Evolutionary conservation across 257 asterid species (phyloP), one percentile per base, ranked within the genome.

Genomic region (Rauvolfia tetraphylla): DNA sequence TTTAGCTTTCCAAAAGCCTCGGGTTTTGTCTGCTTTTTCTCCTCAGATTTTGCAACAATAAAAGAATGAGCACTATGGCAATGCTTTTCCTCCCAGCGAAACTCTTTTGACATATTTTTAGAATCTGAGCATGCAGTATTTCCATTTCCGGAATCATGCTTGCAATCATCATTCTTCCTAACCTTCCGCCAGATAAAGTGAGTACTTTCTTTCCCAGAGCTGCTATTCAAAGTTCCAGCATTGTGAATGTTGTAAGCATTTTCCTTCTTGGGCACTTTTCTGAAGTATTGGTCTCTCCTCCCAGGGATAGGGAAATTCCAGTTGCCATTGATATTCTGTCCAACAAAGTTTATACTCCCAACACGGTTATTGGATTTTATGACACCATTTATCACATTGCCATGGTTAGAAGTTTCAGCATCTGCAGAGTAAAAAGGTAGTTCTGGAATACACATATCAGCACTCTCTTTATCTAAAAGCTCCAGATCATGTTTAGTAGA

Each of bases 131-230:
- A 9, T 41, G 34, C 76, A 15, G 68, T 23, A 70, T 72, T 76
- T 22, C 39, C 25, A 46, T 1, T 46, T 12, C 51, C 7, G 2
- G 51, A 46, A 41, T 81, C 63, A 65, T 56, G 46, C 56, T 66
- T 76, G 78, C 53, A 68, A 66, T 46, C 54, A 58, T 72, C 73
- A 49, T 53, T 44, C 69, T 54, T 81, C 81, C 74, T 72, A 77
- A 81, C 84, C 79, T 75, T 81, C 66, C 71, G 72, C 84, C 84
- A 81, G 31, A 81, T 67, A 49, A 54, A 57, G 46, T 77, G 78
- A 27, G 71, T 57, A 68, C 58, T 81, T 46, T 81, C 84, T 71
- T 73, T 81, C 71, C 69, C 75, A 29, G 51, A 42, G 72, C 66
- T 56, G 72, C 66, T 56, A 72, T 76, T 67, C 39, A 72, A 51